Base-by-base conservation (phyloP, 2,329 filamentous ascomycete genomes). In the Neocatenulostroma microsporum region DNA sequence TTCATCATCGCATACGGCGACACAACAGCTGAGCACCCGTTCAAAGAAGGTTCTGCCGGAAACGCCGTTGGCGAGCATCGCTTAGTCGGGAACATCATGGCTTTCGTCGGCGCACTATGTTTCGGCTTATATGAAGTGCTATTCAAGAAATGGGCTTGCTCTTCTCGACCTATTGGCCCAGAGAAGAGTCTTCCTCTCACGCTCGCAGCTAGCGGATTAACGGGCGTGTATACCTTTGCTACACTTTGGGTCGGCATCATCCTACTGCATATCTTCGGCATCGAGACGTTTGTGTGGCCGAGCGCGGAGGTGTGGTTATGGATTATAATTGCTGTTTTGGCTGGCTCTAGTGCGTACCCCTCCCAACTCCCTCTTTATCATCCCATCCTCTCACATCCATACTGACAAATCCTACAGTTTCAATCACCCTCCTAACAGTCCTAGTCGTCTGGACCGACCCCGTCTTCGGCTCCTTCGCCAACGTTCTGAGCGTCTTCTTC, bases 111-210 rank as follows among this genome's bases (percentile, higher is more conserved):
- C 21, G 52, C 55, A 7, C 40, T 57, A 11, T 53, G 53, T 9
- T 58, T 58, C 42, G 55, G 55, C 12, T 40, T 58, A 18, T 58
- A 58, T 30, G 54, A 57, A 37, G 55, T 58, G 17, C 39, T 58
- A 30, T 54, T 58, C 47, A 58, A 58, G 33, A 56, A 56, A 23
- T 58, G 53, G 49, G 53, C 55, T 2, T 57, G 51, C 41, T 51
- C 55, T 13, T 49, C 45, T 3, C 30, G 40, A 21, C 47, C 51
- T 2, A 47, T 49, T 30, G 42, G 45, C 26, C 44, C 53, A 25
- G 36, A 44, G n/a, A 46, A 49, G 12, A 50, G 44, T 29, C 38
- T 58, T 13, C 50, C 53, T 13, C 36, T 58, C 14, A 56, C 55
- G 8, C 37, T 58, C 6, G 47, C 53, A 9, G 54, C 55, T 7